These are phyloP conservation scores for Termitomyces sp. DNA, from an alignment of 768 basidiomycete species.

Conservation along the genomic window DNA sequence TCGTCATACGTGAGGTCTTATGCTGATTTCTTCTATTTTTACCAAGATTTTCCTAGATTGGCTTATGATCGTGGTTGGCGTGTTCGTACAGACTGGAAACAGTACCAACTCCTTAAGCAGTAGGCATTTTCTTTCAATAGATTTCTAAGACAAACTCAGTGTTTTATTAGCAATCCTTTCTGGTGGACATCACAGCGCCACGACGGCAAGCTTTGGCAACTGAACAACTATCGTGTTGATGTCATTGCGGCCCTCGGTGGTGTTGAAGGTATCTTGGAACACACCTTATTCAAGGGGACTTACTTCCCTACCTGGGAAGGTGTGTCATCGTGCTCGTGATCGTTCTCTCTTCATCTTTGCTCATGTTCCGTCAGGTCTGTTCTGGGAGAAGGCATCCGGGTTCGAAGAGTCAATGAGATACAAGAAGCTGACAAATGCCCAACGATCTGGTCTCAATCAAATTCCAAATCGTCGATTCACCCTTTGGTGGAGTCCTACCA, in stretches of 20 bases:
- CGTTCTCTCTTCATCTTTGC: background rate
- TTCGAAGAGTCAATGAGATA: slow-evolving; percentile 97
- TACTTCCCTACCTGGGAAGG: slow-evolving; percentile 98
- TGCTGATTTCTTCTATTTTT: slow-evolving; percentile 3
- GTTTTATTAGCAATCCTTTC: slow-evolving; percentile 77
- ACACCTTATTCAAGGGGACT: slow-evolving; percentile 96
- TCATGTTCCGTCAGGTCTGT: slow-evolving; percentile 51
- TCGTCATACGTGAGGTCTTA: slow-evolving; percentile 69
- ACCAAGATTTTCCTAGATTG: slow-evolving; percentile 39
- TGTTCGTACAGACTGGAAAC: slow-evolving; percentile 96
- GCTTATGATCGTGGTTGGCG: slow-evolving; percentile 99
- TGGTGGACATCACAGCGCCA: slow-evolving; percentile 99
- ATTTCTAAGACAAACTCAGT: background rate
- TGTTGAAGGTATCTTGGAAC: slow-evolving; percentile 95
- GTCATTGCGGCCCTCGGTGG: slow-evolving; percentile 97
- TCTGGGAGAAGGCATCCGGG: slow-evolving; percentile 98
- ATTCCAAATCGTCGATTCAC: slow-evolving; percentile 99
- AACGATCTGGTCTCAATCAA: slow-evolving; percentile 95
- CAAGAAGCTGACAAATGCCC: slow-evolving; percentile 97
- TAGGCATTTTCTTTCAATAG: slow-evolving; percentile 31
- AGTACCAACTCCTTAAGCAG: slow-evolving; percentile 92
- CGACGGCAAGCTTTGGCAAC: slow-evolving; percentile 93
- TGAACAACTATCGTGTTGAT: slow-evolving; percentile 98
- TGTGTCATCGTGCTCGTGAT: slow-evolving; percentile 23
- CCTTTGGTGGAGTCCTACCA: slow-evolving; percentile 98